Percentiles rank a stretch among this genome's conserved stretches.
These are phyloP conservation scores for Dryadomyces quercivorus DNA, from an alignment of 2,329 filamentous ascomycete genomes.

Conservation along the genomic window DNA sequence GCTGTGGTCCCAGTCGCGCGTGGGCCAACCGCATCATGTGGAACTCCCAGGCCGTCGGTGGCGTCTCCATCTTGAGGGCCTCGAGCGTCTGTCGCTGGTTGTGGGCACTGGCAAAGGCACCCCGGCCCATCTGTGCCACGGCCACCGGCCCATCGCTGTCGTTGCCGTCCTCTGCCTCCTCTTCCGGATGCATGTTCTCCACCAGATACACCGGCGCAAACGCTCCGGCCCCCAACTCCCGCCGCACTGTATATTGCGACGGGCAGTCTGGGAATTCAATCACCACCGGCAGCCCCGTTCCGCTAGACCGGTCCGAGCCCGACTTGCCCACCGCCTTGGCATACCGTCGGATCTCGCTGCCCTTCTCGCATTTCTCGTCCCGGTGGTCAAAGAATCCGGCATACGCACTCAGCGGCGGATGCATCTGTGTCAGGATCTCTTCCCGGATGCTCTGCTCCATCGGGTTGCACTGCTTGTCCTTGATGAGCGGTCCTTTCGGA, in stretches of 20 bases:
- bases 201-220: slow-evolving; percentile 93
- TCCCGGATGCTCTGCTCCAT: slow-evolving; percentile 64
- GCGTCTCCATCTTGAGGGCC: slow-evolving; percentile 89
- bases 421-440: slow-evolving; percentile 61
- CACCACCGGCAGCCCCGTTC: slow-evolving; percentile 45
- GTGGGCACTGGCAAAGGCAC: slow-evolving; percentile 41
- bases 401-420: slow-evolving; percentile 63
- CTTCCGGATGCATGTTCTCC: slow-evolving; percentile 50
- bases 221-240: slow-evolving; percentile 82
- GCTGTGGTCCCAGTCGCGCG: slow-evolving; percentile 56
- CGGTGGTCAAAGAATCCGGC: slow-evolving; percentile 68
- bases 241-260: slow-evolving; percentile 63
- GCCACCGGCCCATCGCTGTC: slow-evolving; percentile 26
- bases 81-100: slow-evolving; percentile 50
- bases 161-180: slow-evolving; percentile 26
- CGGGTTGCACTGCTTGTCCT: slow-evolving; percentile 78
- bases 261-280: slow-evolving; percentile 55
- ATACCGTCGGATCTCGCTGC: slow-evolving; percentile 69
- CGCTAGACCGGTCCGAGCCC: slow-evolving; percentile 47
- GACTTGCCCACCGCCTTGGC: slow-evolving; percentile 53
- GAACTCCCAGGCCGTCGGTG: slow-evolving; percentile 87
- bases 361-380: slow-evolving; percentile 49
- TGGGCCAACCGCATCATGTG: slow-evolving; percentile 84
- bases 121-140: slow-evolving; percentile 43
- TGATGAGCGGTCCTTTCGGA: slow-evolving; percentile 61